Base-by-base conservation (phyloP, 2,329 filamentous ascomycete species). In the Sporothrix luriei region DNA sequence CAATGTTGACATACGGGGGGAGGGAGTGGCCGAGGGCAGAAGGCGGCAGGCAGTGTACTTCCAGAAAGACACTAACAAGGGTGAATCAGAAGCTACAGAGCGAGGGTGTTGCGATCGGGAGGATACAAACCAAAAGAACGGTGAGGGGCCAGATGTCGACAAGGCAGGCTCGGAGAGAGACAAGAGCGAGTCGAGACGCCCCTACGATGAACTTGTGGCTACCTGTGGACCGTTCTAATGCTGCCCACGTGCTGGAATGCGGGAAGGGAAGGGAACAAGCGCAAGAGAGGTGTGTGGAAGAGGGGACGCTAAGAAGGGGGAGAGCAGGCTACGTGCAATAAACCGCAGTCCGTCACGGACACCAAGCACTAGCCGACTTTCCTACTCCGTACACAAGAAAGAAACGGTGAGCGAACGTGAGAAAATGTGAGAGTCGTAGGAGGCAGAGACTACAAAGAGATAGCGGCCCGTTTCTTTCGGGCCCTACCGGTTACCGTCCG, bases 221-320 rank as follows among this genome's bases (percentile, higher is more conserved):
- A 9, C 16, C 9, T 19, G 46, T 43, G 40, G 10, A 16, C 55
- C 55, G 55, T 24, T 43, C 55, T n/a, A n/a, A 43, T 33, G 55
- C 55, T 43, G 55, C 55, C 55, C 55, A 61, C 55, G 55, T 59
- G 33, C 29, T 40, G 33, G 55, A 59, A 61, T 13, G 55, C 55
- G n/a, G 38, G n/a, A 43, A 43, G 2, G n/a, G 33, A 43, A 43
- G 55, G 38, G n/a, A 61, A 61, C n/a, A 43, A 61, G 38, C 33
- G n/a, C 33, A 61, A 16, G 55, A 33, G 33, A 61, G 38, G 38
- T 33, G 38, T 19, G n/a, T 7, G 55, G 21, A n/a, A 24, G 55
- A 61, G 38, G 55, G n/a, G 55, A 43, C 55, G n/a, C 55, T 61
- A 61, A 43, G 10, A 61, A 9, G 38, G 19, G 3, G 3, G 19